Evolutionary conservation across 371 early-diverging fungal species (phyloP).

Genomic region (Coemansia sp.): DNA sequence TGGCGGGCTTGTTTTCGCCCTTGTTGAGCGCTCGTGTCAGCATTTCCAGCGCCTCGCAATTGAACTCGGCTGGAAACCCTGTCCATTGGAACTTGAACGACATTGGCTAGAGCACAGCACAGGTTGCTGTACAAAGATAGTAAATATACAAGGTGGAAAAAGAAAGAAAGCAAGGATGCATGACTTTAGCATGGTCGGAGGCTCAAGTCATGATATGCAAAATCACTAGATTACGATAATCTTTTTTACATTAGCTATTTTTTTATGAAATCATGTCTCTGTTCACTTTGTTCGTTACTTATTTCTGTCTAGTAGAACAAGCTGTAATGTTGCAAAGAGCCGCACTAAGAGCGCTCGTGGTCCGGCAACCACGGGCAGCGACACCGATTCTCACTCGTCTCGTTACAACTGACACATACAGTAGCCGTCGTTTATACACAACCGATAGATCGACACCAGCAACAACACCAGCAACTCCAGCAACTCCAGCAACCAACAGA

Average conservation of each 20-base stretch:
- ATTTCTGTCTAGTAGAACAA: no score
- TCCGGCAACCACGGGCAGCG: neutral
- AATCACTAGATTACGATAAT: no score
- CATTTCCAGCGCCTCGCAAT: conserved; percentile 77
- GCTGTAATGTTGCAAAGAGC: neutral
- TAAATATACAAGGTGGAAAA: no score
- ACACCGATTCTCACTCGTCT: neutral
- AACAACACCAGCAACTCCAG: neutral
- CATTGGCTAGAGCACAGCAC: conserved; percentile 56
- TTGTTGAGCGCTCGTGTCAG: conserved; percentile 90
- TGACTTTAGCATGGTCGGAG: no score
- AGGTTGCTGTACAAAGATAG: no score
- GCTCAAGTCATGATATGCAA: no score
- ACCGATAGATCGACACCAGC: neutral
- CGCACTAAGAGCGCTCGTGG: neutral
- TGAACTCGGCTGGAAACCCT: conserved; percentile 79
- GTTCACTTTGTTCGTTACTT: no score
- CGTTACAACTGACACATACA: neutral
- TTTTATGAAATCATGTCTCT: no score
- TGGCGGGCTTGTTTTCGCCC: conserved; percentile 78
- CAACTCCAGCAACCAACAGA: neutral
- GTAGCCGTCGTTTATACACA: neutral
- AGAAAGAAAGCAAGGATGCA: no score
- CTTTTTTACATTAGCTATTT: no score
- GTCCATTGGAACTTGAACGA: conserved; percentile 96